These are phyloP conservation scores for Grosmannia serpens DNA, from an alignment of 2,329 filamentous ascomycete genomes.

Conservation along the genomic window DNA sequence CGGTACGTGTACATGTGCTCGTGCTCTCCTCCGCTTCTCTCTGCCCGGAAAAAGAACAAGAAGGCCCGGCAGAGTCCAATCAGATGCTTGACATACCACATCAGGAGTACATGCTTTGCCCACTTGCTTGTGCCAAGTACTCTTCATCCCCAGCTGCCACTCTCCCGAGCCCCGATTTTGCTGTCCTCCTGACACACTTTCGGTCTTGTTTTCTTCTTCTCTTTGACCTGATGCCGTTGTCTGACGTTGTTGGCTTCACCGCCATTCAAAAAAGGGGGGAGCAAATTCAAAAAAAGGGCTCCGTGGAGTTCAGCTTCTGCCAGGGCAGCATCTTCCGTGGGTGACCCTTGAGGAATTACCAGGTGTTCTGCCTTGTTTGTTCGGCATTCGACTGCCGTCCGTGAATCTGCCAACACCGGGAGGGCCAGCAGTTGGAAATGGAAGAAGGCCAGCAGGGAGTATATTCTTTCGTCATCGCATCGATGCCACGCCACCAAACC, in stretches of 20 bases:
- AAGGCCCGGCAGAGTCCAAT: background rate
- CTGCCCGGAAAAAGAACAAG: background rate
- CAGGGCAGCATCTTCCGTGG: background rate
- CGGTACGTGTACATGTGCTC: background rate
- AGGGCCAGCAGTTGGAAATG: no score
- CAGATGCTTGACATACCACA: background rate
- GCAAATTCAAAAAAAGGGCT: background rate
- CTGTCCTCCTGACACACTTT: conserved; percentile 9
- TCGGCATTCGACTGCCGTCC: background rate
- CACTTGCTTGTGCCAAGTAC: background rate
- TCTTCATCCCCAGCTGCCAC: background rate
- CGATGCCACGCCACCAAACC: background rate
- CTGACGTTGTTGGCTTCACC: background rate
- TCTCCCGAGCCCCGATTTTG: conserved; percentile 6
- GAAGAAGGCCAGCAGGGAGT: no score
- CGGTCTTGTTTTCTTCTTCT: background rate
- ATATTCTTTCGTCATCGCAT: no score
- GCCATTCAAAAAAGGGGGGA: background rate
- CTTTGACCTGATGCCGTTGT: background rate
- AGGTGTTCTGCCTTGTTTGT: no score
- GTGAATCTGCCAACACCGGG: background rate
- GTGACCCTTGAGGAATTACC: no score
- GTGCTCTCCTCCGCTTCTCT: background rate
- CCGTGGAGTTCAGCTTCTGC: background rate
- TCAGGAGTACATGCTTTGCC: background rate